These are phyloP conservation scores for Diplodia corticola DNA, from an alignment of 2,329 filamentous ascomycete genomes.

Conservation along the genomic window DNA sequence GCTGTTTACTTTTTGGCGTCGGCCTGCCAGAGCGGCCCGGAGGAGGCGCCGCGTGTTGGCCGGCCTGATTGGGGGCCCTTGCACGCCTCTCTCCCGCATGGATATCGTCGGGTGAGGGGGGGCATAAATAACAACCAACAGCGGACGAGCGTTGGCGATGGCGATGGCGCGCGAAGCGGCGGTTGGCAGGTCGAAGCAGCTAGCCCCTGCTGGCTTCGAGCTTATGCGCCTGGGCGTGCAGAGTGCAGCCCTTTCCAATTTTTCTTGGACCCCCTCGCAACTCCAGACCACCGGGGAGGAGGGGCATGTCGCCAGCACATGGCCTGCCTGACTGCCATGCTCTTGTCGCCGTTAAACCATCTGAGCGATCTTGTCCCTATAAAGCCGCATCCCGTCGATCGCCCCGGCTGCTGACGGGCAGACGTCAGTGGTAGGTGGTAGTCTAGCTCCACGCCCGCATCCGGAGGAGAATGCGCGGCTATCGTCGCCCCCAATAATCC, in stretches of 20 bases:
- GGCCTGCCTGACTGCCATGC: constrained; percentile 1
- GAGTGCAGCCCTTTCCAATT: neutral
- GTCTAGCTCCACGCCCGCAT: neutral
- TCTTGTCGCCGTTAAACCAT: constrained; percentile 11
- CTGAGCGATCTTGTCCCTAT: constrained; percentile 12
- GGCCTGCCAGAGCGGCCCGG: neutral
- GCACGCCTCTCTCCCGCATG: neutral
- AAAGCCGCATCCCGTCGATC: neutral
- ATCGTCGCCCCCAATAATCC: constrained; percentile 5
- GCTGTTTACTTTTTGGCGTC: neutral
- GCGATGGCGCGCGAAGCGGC: constrained; percentile 3
- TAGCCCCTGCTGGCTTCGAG: constrained; percentile 7
- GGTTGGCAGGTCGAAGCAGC: neutral
- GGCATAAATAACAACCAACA: neutral
- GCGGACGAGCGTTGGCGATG: neutral
- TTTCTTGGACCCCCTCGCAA: neutral
- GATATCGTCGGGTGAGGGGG: neutral
- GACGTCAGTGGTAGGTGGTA: neutral
- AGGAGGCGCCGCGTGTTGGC: neutral
- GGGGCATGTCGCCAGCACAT: neutral
- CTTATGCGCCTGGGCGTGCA: constrained; percentile 13
- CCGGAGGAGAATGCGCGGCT: constrained; percentile 13
- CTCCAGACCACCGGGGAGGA: too few relatives aligned
- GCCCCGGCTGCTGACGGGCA: constrained; percentile 1
- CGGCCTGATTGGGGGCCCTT: neutral